Evolutionary conservation across 73 alveolate genomes (phyloP), one percentile per base, ranked within the genome.

Genomic region (Tetrahymena thermophila): DNA sequence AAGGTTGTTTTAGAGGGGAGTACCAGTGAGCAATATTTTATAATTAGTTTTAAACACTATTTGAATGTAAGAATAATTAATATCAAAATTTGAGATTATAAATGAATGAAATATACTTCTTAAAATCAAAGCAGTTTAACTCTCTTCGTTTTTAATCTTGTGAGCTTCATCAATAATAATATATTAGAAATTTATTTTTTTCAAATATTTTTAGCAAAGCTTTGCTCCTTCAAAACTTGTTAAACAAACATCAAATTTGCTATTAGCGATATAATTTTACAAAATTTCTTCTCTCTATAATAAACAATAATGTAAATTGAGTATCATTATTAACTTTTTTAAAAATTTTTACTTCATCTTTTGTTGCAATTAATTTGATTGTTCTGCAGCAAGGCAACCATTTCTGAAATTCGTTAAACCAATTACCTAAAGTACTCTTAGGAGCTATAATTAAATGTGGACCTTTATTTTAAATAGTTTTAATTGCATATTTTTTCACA

Each of bases 201-300:
- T 96, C 42, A 99, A 93, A 94, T 96, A 96, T 55, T 97, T 96
- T 28, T 97, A 95, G 96, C 99, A 99, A 57, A 99, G 96, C 94
- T 98, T 98, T n/a, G 97, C 98, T 34, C 99, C 99, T 96, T 99
- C 99, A 96, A 98, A 98, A 28, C 99, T 96, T 34, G 99, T 99
- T 35, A 99, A 97, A 56, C 99, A 98, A 44, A 98, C 98, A 95
- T 99, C 99, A 97, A 99, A 99, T 94, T 98, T 98, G 50, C 99
- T 99, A 94, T 96, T 97, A 35, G 96, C 44, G 4, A 99, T 97
- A 94, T 98, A 96, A 85, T 95, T 98, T 83, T 96, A 96, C 50
- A 98, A 43, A 94, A 98, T 98, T 95, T 98, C 99, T 95, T 99
- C 99, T 94, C 99, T 97, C 93, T 96, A 97, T 50, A 25, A n/a